These are phyloP conservation scores for Podaxis rugospora DNA, from an alignment of 768 basidiomycete genomes.

Conservation along the genomic window DNA sequence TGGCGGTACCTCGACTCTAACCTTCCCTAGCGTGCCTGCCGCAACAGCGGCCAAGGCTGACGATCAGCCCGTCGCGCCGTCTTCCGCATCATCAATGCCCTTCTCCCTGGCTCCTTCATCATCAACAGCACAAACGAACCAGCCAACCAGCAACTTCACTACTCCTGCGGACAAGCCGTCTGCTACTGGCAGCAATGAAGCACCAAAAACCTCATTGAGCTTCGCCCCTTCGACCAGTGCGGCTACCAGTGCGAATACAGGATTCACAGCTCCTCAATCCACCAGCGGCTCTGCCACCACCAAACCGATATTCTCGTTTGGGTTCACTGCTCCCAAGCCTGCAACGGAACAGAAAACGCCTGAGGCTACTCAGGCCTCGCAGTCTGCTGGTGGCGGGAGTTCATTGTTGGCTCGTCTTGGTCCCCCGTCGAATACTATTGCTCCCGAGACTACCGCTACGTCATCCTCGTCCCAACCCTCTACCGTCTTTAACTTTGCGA, in stretches of 20 bases:
- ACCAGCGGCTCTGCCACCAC: slow-evolving; percentile 13
- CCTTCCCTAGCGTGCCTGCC: neutral
- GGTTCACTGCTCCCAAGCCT: slow-evolving; percentile 9
- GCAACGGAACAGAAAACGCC: neutral
- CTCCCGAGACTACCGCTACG: neutral
- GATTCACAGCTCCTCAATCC: neutral
- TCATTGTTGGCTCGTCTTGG: neutral
- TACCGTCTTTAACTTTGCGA: neutral
- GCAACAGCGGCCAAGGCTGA: neutral
- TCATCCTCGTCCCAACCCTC: neutral
- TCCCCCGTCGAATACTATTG: slow-evolving; percentile 3
- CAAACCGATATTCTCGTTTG: slow-evolving; percentile 20
- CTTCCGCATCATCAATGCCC: slow-evolving; percentile 8
- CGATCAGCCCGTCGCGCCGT: slow-evolving; percentile 12
- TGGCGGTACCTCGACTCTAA: neutral
- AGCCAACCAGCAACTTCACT: slow-evolving; percentile 9
- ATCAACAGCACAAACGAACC: neutral
- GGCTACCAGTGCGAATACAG: slow-evolving; percentile 6
- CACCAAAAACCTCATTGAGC: slow-evolving; percentile 16
- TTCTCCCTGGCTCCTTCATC: slow-evolving; percentile 17
- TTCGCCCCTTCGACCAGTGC: slow-evolving; percentile 5
- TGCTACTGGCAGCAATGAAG: slow-evolving; percentile 3
- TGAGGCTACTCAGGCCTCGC: neutral
- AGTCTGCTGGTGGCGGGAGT: neutral
- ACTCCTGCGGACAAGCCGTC: slow-evolving; percentile 13